Evolutionary conservation across 2,329 filamentous ascomycete species (phyloP), one percentile per base, ranked within the genome.

Genomic region (Alternaria burnsii): DNA sequence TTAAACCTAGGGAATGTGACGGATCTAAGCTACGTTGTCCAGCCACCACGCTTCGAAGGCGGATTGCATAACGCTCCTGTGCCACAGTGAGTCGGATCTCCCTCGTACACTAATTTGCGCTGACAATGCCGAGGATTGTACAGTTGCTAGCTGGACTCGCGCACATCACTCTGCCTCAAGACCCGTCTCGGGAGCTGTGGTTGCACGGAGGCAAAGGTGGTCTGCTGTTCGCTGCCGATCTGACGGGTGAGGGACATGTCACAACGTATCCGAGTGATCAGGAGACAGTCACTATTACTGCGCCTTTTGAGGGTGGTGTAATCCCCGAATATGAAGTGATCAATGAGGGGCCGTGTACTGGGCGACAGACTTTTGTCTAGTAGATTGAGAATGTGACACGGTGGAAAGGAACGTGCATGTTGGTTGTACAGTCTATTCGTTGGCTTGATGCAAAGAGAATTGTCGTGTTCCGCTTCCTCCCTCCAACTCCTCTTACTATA

Each of bases 31-130:
- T 78, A 76, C 54, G 70, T 73, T 2, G 65, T 77, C 18, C 61
- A 79, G 7, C 75, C 76, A 2, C 71, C 75, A 3, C 68, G 72
- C 14, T 78, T 69, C 41, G 58, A 77, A 55, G 75, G 73, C n/a
- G 76, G 75, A 9, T 54, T 70, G 20, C 77, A 78, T 34, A 77
- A 67, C 36, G 73, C 74, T 9, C 77, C 76, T n/a, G 64, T 55
- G 11, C 64, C 71, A n/a, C 75, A 78, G 69, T 55, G 30, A 48
- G 53, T 55, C 20, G 6, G n/a, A 24, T 16, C 7, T 16, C 32
- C 22, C 24, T 16, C 6, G 14, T n/a, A 43, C 22, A 28, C 52
- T 46, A 24, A 18, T 14, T 12, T 16, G n/a, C 10, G 32, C 42
- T 47, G 24, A 55, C 11, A 9, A 22, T 16, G 12, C 24, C 11